Base-by-base conservation (phyloP, 2,329 filamentous ascomycete genomes). In the Aspergillus sp. region DNA sequence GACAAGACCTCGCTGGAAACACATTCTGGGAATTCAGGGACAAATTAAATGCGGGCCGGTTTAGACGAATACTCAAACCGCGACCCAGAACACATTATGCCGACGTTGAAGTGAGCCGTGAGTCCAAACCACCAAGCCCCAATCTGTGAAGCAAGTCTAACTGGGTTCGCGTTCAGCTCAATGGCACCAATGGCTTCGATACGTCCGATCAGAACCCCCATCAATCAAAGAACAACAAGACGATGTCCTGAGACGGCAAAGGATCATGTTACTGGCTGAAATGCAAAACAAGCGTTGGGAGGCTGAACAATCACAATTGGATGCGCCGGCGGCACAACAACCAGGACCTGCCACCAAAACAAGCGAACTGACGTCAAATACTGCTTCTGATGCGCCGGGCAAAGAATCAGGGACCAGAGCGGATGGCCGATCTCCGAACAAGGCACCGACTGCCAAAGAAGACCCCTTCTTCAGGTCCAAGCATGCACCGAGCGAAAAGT, bases 171-270 rank as follows among this genome's bases (percentile, higher is more conserved):
- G 43, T 18, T 53, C 68, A 85, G 82, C 85, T 52, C 83, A 85
- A 80, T 88, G 85, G 85, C 83, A 86, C 66, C 85, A 88, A 74
- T 88, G 85, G 85, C 81, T 88, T 24, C 83, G 85, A 65, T 80
- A 87, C 63, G 84, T 85, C 9, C 83, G 85, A 44, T 65, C 74
- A 51, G 75, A 82, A 15, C 75, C 85, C 3, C 85, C 85, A 0
- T 78, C 79, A 2, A 68, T 88, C 49, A 67, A 80, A 63, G 85
- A 88, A 71, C 85, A 87, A 65, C 78, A 80, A 59, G 74, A 79
- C 47, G 85, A 88, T 57, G 61, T 86, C 45, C 63, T 79, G 34
- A 78, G 85, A 26, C 84, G 85, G 67, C 72, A 75, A n/a, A 79
- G 79, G 57, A 81, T 88, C 65, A 86, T 85, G 68, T 67, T 82